Evolutionary conservation across 2,329 filamentous ascomycete species (phyloP), one percentile per base, ranked within the genome.

Genomic region (Daldinia eschscholtzii): DNA sequence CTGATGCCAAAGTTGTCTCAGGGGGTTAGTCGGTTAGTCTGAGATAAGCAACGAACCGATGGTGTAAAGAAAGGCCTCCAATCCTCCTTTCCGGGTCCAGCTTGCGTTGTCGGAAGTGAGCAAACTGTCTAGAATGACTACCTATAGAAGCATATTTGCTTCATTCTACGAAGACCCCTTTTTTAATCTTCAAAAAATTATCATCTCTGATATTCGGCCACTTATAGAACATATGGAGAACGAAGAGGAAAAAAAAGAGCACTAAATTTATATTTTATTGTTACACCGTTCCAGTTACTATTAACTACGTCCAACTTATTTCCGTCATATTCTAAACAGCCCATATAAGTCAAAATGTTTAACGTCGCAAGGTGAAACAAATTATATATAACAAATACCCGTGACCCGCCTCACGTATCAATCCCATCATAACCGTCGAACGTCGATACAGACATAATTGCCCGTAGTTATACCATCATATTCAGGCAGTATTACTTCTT

Each of bases 371-470:
- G 10, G 26, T 52, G n/a, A 52, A 52, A 33, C 20, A 18, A 18
- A 6, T 15, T 26, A 52, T 33, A 12, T 4, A 33, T 33, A 4
- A 52, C 46, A 5, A 3, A 26, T 23, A 6, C 26, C 20, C 23
- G 9, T 15, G 23, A 37, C 15, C 9, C 30, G 4, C 35, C 57
- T 28, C 1, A 35, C 12, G 44, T 56, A 30, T 6, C 39, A 41
- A 20, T n/a, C 42, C 50, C 23, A 56, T 59, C 55, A 42, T 61
- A 55, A 59, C 55, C 60, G 39, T 9, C 10, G 15, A 53, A 53
- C 53, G 26, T 39, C n/a, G 55, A 65, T 52, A 46, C 15, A 59
- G 39, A 57, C 48, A 33, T 53, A 50, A 48, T 52, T 61, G 39
- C 48, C 23, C 48, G n/a, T 37, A 57, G 30, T 33, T 35, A 42